A percentile compares a stretch with the other conserved stretches of the same genome.
Conservation (phyloP, 2,329 filamentous ascomycete genomes). For the Neonectria coccinea region DNA sequence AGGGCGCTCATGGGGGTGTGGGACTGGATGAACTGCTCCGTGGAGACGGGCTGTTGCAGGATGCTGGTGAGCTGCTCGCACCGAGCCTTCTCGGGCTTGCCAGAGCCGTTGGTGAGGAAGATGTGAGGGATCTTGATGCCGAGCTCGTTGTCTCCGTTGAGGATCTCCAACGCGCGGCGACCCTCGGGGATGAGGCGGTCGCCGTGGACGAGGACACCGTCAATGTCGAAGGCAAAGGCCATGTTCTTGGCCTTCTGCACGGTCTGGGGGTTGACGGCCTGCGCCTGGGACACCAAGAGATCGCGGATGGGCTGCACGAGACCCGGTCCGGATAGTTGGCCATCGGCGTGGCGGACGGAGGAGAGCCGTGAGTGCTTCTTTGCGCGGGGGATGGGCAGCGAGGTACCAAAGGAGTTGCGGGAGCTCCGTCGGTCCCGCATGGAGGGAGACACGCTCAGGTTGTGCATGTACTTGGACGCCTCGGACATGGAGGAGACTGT, state of each 20-base stretch:
- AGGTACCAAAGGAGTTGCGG: constrained; percentile 80
- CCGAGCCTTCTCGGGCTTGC: constrained; percentile 87
- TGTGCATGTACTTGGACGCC: constrained; percentile 78
- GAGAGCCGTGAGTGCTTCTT: constrained; percentile 77
- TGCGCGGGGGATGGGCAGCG: constrained; percentile 77
- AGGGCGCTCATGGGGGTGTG: constrained; percentile 84
- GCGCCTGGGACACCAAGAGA: constrained; percentile 76
- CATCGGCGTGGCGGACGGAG: constrained; percentile 65
- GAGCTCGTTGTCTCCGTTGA: constrained; percentile 78
- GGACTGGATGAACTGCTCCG: constrained; percentile 77
- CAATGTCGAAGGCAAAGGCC: constrained; percentile 85
- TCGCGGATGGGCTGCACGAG: constrained; percentile 74
- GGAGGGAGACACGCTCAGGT: constrained; percentile 74
- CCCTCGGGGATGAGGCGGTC: constrained; percentile 83
- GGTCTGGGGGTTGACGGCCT: constrained; percentile 74
- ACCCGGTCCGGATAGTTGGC: constrained; percentile 61
- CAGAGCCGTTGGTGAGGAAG: constrained; percentile 91
- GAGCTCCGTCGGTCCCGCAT: constrained; percentile 75
- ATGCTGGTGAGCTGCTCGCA: constrained; percentile 78
- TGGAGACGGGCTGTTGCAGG: constrained; percentile 42
- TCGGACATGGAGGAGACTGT: constrained; percentile 76
- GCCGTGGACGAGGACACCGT: constrained; percentile 88
- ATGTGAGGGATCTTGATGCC: constrained; percentile 90
- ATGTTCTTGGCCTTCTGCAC: constrained; percentile 80
- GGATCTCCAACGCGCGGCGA: constrained; percentile 73